Evolutionary conservation across 2,329 filamentous ascomycete genomes (phyloP).

Genomic region (Diaporthe batatas): DNA sequence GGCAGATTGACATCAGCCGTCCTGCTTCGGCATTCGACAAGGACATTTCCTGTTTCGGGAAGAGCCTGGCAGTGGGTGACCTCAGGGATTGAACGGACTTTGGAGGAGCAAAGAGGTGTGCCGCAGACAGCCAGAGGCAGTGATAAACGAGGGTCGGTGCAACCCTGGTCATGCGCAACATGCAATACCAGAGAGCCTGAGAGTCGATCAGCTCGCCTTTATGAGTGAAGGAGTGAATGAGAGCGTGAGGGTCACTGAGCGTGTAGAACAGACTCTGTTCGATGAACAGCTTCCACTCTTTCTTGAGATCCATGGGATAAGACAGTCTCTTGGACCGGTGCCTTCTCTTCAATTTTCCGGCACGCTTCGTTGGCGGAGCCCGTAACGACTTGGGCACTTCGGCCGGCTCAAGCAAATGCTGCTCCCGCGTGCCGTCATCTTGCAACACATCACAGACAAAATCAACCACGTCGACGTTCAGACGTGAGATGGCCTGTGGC

Average conservation of each 20-base stretch:
- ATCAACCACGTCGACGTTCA: conserved; percentile 69
- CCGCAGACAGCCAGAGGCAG: conserved; percentile 73
- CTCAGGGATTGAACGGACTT: conserved; percentile 57
- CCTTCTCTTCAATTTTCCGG: conserved; percentile 52
- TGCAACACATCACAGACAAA: conserved; percentile 73
- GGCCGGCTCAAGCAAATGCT: conserved; percentile 60
- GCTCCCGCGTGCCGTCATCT: conserved; percentile 67
- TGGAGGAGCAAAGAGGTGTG: conserved; percentile 69
- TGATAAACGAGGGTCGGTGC: conserved; percentile 72
- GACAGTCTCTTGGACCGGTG: conserved; percentile 43
- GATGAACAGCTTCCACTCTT: conserved; percentile 71
- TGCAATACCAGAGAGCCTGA: conserved; percentile 73
- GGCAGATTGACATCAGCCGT: conserved; percentile 69
- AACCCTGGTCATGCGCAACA: conserved; percentile 70
- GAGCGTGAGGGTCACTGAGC: conserved; percentile 67
- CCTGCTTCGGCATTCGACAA: conserved; percentile 66
- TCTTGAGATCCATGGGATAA: conserved; percentile 52
- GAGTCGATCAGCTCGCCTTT: conserved; percentile 69
- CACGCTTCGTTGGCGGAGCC: conserved; percentile 47
- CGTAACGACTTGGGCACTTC: conserved; percentile 50
- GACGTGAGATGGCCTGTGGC: conserved; percentile 68
- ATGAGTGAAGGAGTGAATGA: conserved; percentile 69
- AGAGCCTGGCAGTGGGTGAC: conserved; percentile 55
- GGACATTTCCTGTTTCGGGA: conserved; percentile 51
- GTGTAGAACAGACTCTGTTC: conserved; percentile 76